phyloP scores from a whole-genome alignment of 257 asterid species.

The Nicotiana paniculata region DNA sequence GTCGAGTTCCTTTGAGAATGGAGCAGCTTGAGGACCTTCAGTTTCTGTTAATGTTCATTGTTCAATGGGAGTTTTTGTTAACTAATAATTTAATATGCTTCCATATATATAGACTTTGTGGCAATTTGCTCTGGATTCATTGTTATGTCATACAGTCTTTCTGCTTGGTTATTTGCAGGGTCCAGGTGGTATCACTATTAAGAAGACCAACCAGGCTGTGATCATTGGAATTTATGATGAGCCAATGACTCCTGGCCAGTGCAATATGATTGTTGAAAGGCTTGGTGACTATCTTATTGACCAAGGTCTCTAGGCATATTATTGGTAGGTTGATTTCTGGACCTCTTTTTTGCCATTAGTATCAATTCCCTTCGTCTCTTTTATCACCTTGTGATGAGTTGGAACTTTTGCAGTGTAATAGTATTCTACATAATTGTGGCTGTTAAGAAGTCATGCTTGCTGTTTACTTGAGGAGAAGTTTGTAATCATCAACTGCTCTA shows the following conservation, averaged over 20 bases:
- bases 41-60: background rate
- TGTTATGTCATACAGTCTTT: background rate
- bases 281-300: constrained; percentile 36
- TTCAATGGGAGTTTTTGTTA: background rate
- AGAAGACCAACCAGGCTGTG: constrained; percentile 34
- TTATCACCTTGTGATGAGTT: background rate
- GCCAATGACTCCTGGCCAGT: constrained; percentile 40
- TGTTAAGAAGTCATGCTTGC: constrained; percentile 13
- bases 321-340: constrained; percentile 7
- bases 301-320: constrained; percentile 18
- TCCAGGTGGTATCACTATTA: constrained; percentile 35
- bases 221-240: constrained; percentile 35
- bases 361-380: background rate
- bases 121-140: background rate
- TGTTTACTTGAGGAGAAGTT: constrained; percentile 8
- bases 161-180: constrained; percentile 20
- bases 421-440: constrained; percentile 3
- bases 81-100: background rate
- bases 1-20: background rate
- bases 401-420: constrained; percentile 14
- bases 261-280: constrained; percentile 41
- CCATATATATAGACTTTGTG: background rate
- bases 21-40: background rate
- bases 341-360: background rate
- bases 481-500: constrained; percentile 6